These are phyloP conservation scores for Chalciporus pseudorubinellus DNA, from an alignment of 768 basidiomycete species.

Conservation along the genomic window DNA sequence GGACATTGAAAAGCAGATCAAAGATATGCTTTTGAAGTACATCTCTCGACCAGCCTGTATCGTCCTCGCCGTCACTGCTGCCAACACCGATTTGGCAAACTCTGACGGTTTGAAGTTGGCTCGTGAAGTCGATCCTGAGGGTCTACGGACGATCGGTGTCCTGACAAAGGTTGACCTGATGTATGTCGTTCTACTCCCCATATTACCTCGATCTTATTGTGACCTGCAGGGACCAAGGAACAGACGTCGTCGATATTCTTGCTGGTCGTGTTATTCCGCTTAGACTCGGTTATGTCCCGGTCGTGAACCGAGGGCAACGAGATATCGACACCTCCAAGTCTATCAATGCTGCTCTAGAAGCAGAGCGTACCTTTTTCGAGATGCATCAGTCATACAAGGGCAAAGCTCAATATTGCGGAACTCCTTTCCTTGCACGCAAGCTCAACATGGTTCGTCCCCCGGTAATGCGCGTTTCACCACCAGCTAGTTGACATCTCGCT, in stretches of 20 bases:
- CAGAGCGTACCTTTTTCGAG: conserved; percentile 92
- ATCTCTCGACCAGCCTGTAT: conserved; percentile 96
- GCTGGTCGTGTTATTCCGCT: conserved; percentile 96
- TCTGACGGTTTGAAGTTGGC: conserved; percentile 97
- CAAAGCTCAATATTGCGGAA: conserved; percentile 96
- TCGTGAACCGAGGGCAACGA: conserved; percentile 96
- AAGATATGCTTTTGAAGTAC: conserved; percentile 94
- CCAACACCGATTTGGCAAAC: conserved; percentile 97
- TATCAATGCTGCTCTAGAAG: conserved; percentile 82
- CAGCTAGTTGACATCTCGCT: background rate
- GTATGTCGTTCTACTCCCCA: conserved; percentile 47
- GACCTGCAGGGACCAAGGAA: conserved; percentile 81
- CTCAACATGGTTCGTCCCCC: conserved; percentile 75
- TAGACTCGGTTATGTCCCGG: conserved; percentile 95
- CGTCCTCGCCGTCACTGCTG: conserved; percentile 92
- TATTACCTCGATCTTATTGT: conserved; percentile 5
- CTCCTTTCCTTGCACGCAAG: conserved; percentile 93
- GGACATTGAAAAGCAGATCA: conserved; percentile 97
- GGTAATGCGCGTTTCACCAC: background rate
- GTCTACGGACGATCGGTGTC: conserved; percentile 95
- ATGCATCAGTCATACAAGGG: conserved; percentile 89
- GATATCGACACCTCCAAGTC: conserved; percentile 91
- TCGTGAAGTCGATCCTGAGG: conserved; percentile 95
- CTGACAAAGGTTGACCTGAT: conserved; percentile 98
- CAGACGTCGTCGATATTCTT: conserved; percentile 98